Conservation (phyloP, 202 grass and related monocot genomes). For the Schoenoplectus tabernaemontani region DNA sequence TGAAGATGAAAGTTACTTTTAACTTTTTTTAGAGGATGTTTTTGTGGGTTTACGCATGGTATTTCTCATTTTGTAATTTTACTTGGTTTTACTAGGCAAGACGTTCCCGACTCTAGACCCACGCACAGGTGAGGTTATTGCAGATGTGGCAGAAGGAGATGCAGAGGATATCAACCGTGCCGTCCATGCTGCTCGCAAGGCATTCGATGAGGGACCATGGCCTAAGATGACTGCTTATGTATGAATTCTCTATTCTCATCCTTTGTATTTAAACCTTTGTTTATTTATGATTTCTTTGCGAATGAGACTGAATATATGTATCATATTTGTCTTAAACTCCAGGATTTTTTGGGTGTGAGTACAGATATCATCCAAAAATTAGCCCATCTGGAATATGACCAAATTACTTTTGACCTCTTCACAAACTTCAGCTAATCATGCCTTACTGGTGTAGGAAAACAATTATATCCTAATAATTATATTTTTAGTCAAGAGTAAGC, state of each 20-base stretch:
- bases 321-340: not conserved
- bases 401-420: not conserved
- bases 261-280: not conserved
- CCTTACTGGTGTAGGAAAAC: too few species aligned
- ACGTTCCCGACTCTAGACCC: slow-evolving; percentile 87
- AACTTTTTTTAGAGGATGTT: not conserved
- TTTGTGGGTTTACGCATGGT: not conserved
- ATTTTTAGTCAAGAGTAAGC: too few species aligned
- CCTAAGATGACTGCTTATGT: slow-evolving; percentile 94
- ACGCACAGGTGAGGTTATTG: slow-evolving; percentile 78
- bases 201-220: slow-evolving; percentile 96
- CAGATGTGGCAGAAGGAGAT: slow-evolving; percentile 85
- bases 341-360: not conserved
- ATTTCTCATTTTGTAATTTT: not conserved
- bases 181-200: slow-evolving; percentile 68
- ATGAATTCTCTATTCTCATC: slow-evolving; percentile 2
- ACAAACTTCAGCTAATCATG: too few species aligned
- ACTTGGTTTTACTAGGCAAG: slow-evolving; percentile 41
- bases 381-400: not conserved
- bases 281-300: not conserved
- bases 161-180: slow-evolving; percentile 50
- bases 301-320: not conserved
- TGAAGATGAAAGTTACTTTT: not conserved
- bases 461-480: too few species aligned
- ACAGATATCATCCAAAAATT: not conserved